Base-by-base conservation (phyloP, 371 early-diverging fungal genomes). In the Scutellospora calospora region DNA sequence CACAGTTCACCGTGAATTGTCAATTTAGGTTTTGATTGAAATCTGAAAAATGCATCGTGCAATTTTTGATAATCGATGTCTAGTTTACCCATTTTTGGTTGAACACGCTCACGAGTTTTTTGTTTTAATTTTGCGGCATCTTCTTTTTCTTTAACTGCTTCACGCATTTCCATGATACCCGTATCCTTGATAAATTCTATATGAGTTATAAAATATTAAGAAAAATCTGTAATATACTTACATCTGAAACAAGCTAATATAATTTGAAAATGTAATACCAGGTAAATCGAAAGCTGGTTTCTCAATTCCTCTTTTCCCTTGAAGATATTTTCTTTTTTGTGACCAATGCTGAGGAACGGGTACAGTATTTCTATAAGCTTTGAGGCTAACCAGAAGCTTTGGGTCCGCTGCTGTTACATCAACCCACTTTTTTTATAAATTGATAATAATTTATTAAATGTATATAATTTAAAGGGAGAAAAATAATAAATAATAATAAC, bases 261-360 rank as follows among this genome's bases (percentile, higher is more conserved):
- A 54, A n/a, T 18, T 14, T 55, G 3, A 57, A 16, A 20, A 75
- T 8, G 16, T 41, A 59, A 25, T 87, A 91, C 92, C 92, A 29
- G 99, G 99, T 55, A 99, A 86, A 80, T 97, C 96, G 85, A 97
- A 99, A 14, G 98, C 96, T 45, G 94, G 90, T 82, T 99, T 99
- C 66, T 97, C 98, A 78, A 95, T 94, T 82, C 98, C 98, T 71
- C 98, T 93, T 84, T 98, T 98, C 68, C 95, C 95, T 86, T 97
- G 96, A 65, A 98, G 88, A 81, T 98, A 98, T 87, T 97, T 97
- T 81, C 98, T 92, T 87, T 98, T 98, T 81, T 96, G 95, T 68
- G 91, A 92, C 99, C 99, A 99, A 85, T 99, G 98, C 29, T 89
- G 86, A 12, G 99, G 99, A 0, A 99, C 97, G 18, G 98, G 98